Evolutionary conservation across 202 grass and related monocot genomes (phyloP).

Genomic region (Saccharum hybrid): DNA sequence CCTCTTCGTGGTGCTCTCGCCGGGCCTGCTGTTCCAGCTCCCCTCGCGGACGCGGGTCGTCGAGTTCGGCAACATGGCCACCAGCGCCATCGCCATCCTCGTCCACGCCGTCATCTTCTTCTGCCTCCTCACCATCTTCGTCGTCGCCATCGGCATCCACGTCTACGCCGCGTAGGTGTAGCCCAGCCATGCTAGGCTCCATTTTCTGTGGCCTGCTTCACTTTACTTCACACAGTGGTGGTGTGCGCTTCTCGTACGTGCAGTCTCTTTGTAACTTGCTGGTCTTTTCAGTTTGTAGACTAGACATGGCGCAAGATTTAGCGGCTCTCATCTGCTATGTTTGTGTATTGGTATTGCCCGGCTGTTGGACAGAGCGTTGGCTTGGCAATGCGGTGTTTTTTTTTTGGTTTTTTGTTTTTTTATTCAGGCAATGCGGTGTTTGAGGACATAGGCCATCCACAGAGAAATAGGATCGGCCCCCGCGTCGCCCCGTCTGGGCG

Average conservation of each 20-base stretch:
- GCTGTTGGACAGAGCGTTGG: not conserved
- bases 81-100: slow-evolving; percentile 87
- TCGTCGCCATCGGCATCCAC: slow-evolving; percentile 87
- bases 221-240: not conserved
- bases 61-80: slow-evolving; percentile 94
- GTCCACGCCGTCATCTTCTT: slow-evolving; percentile 95
- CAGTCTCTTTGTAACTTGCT: not conserved
- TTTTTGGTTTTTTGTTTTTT: no score
- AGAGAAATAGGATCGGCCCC: no score
- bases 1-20: slow-evolving; percentile 83
- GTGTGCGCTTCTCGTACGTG: not conserved
- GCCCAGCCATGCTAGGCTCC: no score
- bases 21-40: slow-evolving; percentile 90
- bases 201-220: no score
- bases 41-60: slow-evolving; percentile 70
- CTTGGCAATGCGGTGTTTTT: not conserved
- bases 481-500: no score
- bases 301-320: not conserved
- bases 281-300: slow-evolving; percentile 6
- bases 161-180: slow-evolving; percentile 73
- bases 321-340: not conserved
- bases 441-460: no score
- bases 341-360: not conserved
- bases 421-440: no score
- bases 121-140: slow-evolving; percentile 79